These are phyloP conservation scores for Fusarium sulawesiense DNA, from an alignment of 2,329 filamentous ascomycete species.

Conservation along the genomic window DNA sequence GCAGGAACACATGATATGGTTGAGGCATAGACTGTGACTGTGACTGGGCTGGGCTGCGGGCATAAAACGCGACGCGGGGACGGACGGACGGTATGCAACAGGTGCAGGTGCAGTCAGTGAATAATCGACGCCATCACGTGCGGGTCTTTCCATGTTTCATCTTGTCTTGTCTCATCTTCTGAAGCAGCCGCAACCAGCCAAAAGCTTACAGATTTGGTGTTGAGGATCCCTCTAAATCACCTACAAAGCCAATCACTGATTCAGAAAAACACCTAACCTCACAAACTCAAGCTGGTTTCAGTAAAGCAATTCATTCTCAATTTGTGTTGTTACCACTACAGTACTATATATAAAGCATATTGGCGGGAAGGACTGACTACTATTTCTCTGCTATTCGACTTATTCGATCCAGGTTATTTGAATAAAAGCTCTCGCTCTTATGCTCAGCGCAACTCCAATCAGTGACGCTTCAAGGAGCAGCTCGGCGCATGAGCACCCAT, in stretches of 20 bases:
- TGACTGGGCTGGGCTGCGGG: neutral
- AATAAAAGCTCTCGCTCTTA: neutral
- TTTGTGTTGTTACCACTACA: neutral
- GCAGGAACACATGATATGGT: neutral
- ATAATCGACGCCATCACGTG: conserved; percentile 38
- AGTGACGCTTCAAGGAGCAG: conserved; percentile 42
- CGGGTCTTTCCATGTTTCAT: neutral
- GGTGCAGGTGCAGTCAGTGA: neutral
- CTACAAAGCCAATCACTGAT: neutral
- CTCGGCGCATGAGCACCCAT: conserved; percentile 49
- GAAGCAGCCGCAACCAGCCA: neutral
- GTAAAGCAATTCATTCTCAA: neutral
- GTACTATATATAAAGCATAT: neutral
- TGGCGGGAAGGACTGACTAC: neutral
- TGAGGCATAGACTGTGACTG: neutral
- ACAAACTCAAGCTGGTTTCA: neutral
- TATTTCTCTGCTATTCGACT: neutral
- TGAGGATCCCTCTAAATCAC: neutral
- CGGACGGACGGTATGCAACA: conserved; percentile 9
- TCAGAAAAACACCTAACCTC: neutral
- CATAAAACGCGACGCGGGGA: conserved; percentile 30
- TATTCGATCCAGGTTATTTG: neutral
- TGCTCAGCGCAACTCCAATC: neutral
- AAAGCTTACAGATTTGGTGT: neutral
- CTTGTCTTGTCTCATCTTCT: neutral